Base-by-base conservation (phyloP, 495 filamentous ascomycete genomes). In the Hyaloscypha bicolor region DNA sequence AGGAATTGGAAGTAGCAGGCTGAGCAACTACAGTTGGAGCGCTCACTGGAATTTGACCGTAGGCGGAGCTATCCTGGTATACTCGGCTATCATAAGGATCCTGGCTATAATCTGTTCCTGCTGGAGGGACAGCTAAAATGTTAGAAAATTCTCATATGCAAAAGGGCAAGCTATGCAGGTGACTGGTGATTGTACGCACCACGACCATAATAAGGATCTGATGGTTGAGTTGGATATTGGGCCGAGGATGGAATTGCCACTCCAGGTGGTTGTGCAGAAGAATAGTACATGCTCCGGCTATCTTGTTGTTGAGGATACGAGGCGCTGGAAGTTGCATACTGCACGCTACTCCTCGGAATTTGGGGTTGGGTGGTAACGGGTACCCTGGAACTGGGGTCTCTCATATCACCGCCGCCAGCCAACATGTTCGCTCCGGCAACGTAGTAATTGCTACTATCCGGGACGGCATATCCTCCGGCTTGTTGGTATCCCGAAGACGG, bases 201-300 rank as follows among this genome's bases (percentile, higher is more conserved):
- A 78, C 84, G 84, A 77, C 81, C 82, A 69, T 80, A 81, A 61
- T 82, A 79, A 37, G 78, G 73, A 73, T 85, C 82, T 63, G 69
- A 66, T 61, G 80, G 78, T 69, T 80, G 81, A 55, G 61, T n/a
- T 39, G 65, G 35, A 64, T 73, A 77, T 69, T 66, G 72, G 70
- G 71, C 69, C 55, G 53, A 73, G 74, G 68, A 68, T 33, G 25
- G 25, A 25, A 39, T 76, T 70, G 69, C 69, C 74, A 64, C 70
- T 68, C 6, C 76, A 60, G 59, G 71, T 48, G 9, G 42, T 14
- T 48, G 42, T 65, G 25, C 75, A 12, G 25, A 9, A 30, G 75
- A 57, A 71, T 74, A 69, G 76, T 75, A 74, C 76, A 78, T 45
- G 65, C 31, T 67, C 72, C 71, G 62, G 72, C 35, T 69, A 74